phyloP scores from a whole-genome alignment of 2,329 filamentous ascomycete genomes.

The Sclerotiophoma versabilis region DNA sequence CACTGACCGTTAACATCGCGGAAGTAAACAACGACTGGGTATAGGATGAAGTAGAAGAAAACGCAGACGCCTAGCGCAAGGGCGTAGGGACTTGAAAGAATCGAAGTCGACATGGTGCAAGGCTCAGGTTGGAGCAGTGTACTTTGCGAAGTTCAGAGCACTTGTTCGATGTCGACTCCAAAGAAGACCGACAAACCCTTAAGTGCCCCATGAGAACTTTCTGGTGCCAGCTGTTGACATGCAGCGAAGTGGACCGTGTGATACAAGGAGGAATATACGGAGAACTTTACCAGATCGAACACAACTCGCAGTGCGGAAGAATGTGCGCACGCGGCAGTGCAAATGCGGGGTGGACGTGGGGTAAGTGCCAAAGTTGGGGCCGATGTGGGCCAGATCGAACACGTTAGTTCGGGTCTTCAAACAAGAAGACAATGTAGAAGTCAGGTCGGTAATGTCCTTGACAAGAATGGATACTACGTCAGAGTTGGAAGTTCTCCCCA shows the following conservation, averaged over 20 bases:
- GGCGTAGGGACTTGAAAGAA: conserved; percentile 32
- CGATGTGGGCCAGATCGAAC: neutral
- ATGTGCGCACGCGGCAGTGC: neutral
- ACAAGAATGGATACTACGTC: neutral
- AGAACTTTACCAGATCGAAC: conserved; percentile 22
- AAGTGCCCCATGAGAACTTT: conserved; percentile 12
- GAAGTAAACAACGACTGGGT: conserved; percentile 54
- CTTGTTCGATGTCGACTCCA: conserved; percentile 3
- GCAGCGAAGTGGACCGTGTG: neutral
- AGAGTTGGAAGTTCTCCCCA: conserved; percentile 14
- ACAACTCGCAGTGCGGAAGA: neutral
- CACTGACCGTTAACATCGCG: conserved; percentile 53
- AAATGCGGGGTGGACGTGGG: conserved; percentile 28
- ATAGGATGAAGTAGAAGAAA: conserved; percentile 50
- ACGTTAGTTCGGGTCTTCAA: neutral
- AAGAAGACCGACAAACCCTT: conserved; percentile 15
- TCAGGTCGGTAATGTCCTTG: neutral
- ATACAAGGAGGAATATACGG: conserved; percentile 22
- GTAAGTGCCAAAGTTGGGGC: conserved; percentile 4
- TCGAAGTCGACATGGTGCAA: conserved; percentile 23
- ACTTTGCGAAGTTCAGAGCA: neutral
- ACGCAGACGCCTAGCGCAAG: conserved; percentile 29
- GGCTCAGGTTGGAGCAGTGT: conserved; percentile 1
- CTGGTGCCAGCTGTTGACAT: neutral
- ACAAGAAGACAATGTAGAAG: neutral